Base-by-base conservation (phyloP, 2,329 filamentous ascomycete genomes). In the Huntiella bhutanensis region DNA sequence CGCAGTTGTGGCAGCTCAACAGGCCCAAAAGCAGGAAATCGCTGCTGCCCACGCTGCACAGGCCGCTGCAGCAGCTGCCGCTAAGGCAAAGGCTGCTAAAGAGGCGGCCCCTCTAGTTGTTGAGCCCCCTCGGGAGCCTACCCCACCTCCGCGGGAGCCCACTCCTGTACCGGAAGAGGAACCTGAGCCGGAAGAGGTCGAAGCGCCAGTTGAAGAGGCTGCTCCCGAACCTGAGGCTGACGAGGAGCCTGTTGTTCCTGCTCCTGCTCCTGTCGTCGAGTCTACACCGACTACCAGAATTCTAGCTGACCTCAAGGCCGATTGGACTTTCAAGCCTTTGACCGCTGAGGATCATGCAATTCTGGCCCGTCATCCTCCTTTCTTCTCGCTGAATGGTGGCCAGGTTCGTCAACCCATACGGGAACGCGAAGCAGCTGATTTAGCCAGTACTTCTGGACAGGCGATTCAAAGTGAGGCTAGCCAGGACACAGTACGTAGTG, bases 331-430 rank as follows among this genome's bases (percentile, higher is more conserved):
- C 6, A 43, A 43, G 5, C 37, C 48, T 8, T 28, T 49, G 11
- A 46, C 48, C 7, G 35, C 46, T 10, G 54, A 55, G 17, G 50
- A 53, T 32, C 45, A 48, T 1, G 52, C 53, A 3, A 12, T 52
- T 3, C 43, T 49, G 4, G 56, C 60, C 6, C 53, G 54, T 6
- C 54, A 57, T 47, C 86, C 86, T 1, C 83, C 81, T 1, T 65
- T 96, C 47, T 88, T 95, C 53, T 87, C 96, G 56, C 66, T 77
- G 1, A 75, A 77, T 47, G 87, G 87, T 45, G 87, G 87, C 33
- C 77, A 80, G 48, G 91, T 85, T 61, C 77, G 88, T 53, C 77
- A 81, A 49, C 73, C 76, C 1, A 78, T 85, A 69, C 80, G 75
- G 51, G 79, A 87, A 47, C 81, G 33, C 15, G 39, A 42, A n/a